phyloP scores from a whole-genome alignment of 1,139 yeast species.

The Suhomyces yuchorum region DNA sequence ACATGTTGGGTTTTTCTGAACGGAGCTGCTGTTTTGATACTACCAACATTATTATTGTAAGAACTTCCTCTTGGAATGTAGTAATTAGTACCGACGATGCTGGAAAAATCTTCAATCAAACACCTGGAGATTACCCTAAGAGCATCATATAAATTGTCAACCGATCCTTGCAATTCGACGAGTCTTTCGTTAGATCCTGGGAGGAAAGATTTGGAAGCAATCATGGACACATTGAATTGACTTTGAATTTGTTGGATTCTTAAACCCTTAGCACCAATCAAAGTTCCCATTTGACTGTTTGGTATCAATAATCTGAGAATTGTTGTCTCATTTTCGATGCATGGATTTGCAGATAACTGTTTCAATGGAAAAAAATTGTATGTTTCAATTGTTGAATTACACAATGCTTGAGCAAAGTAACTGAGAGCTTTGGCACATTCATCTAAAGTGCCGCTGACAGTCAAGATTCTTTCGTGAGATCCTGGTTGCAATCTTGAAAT shows the following conservation, averaged over 20 bases:
- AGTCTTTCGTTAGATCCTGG: constrained; percentile 86
- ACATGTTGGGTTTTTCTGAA: constrained; percentile 13
- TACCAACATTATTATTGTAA: constrained; percentile 11
- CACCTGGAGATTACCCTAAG: constrained; percentile 69
- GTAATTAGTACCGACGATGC: constrained; percentile 64
- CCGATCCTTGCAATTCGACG: constrained; percentile 85
- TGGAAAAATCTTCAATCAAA: constrained; percentile 70
- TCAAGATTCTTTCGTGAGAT: constrained; percentile 80
- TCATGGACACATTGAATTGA: constrained; percentile 71
- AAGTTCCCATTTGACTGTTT: constrained; percentile 86
- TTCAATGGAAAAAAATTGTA: constrained; percentile 65
- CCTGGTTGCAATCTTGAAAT: constrained; percentile 82
- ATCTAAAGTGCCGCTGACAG: constrained; percentile 78
- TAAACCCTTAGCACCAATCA: constrained; percentile 83
- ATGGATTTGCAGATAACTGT: constrained; percentile 54
- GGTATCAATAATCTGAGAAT: constrained; percentile 75
- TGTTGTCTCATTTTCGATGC: constrained; percentile 54
- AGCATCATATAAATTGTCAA: constrained; percentile 61
- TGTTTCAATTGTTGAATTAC: constrained; percentile 36
- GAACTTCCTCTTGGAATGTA: constrained; percentile 59
- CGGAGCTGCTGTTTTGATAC: constrained; percentile 19
- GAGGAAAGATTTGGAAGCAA: constrained; percentile 82
- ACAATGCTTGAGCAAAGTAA: constrained; percentile 68
- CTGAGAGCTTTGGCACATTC: constrained; percentile 74
- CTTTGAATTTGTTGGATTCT: constrained; percentile 83